These are phyloP conservation scores for Omphalea diandra DNA, from an alignment of 441 rosid genomes.

Conservation along the genomic window DNA sequence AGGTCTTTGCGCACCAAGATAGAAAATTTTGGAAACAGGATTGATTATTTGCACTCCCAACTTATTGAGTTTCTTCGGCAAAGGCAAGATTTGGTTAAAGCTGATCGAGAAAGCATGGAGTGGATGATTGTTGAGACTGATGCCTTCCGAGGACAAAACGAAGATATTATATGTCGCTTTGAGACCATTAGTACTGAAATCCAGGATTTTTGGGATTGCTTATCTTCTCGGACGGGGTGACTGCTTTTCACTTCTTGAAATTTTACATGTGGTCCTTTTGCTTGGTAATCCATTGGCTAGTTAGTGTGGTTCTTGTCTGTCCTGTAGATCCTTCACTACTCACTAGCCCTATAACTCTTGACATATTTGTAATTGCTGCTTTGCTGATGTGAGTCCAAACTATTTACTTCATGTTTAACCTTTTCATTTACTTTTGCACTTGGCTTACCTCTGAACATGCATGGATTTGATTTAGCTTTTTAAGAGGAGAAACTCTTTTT, in stretches of 20 bases:
- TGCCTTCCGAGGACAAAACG: not conserved
- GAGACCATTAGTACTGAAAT: conserved; percentile 10
- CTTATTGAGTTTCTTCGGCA: not conserved
- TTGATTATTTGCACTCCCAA: not conserved
- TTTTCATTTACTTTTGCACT: not conserved
- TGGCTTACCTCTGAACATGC: not conserved
- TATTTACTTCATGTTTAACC: not conserved
- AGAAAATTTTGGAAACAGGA: not conserved
- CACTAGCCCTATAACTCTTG: not conserved
- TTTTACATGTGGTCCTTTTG: not conserved
- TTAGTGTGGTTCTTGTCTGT: not conserved
- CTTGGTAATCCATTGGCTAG: not conserved
- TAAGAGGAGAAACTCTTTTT: not conserved
- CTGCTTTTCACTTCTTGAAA: not conserved
- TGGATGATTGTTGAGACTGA: conserved; percentile 11
- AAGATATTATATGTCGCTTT: not conserved
- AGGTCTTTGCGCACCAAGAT: conserved; percentile 12
- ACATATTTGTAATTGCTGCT: not conserved
- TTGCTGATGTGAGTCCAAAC: not conserved
- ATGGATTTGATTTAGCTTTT: not conserved
- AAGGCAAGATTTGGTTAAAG: not conserved
- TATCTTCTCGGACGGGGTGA: conserved; percentile 9
- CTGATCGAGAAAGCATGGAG: not conserved
- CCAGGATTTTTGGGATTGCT: conserved; percentile 19
- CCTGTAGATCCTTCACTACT: not conserved